phyloP scores from a whole-genome alignment of 2,329 filamentous ascomycete species.

The Diatrype stigma region DNA sequence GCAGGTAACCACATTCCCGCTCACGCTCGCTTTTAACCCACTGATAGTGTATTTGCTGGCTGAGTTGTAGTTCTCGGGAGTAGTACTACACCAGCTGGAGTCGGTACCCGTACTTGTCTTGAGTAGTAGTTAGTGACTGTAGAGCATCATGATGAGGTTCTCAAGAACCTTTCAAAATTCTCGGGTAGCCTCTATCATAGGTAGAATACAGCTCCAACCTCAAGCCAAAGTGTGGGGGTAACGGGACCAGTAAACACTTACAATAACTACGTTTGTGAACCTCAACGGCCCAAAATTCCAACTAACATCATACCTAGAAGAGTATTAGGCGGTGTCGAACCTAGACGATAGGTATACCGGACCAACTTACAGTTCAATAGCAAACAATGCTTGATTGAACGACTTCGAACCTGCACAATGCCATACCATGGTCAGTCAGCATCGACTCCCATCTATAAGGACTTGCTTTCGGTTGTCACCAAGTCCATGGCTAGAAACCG shows the following conservation, averaged over 20 bases:
- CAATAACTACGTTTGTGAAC: constrained; percentile 44
- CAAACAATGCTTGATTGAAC: constrained; percentile 37
- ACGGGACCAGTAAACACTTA: constrained; percentile 21
- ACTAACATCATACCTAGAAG: constrained; percentile 24
- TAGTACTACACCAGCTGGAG: constrained; percentile 29
- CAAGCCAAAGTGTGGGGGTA: not conserved
- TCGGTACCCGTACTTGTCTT: constrained; percentile 24
- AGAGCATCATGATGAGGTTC: no score
- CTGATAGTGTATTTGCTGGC: constrained; percentile 32
- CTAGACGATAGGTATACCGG: no score
- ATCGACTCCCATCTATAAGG: no score
- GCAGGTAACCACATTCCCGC: constrained; percentile 38
- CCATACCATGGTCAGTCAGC: no score
- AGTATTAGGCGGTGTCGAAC: not conserved
- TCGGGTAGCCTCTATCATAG: no score
- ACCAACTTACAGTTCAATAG: constrained; percentile 33
- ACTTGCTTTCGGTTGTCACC: no score
- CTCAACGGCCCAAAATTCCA: constrained; percentile 37
- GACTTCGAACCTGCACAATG: constrained; percentile 26
- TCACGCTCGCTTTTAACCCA: constrained; percentile 29
- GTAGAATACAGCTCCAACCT: no score
- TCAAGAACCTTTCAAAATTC: no score
- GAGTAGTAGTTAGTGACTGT: constrained; percentile 3
- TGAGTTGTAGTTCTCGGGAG: constrained; percentile 34
- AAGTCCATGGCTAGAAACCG: no score